Percentiles rank a stretch among this genome's conserved stretches.
Evolutionary conservation across 768 basidiomycete species (phyloP).

Genomic region (Phallus indusiatus): DNA sequence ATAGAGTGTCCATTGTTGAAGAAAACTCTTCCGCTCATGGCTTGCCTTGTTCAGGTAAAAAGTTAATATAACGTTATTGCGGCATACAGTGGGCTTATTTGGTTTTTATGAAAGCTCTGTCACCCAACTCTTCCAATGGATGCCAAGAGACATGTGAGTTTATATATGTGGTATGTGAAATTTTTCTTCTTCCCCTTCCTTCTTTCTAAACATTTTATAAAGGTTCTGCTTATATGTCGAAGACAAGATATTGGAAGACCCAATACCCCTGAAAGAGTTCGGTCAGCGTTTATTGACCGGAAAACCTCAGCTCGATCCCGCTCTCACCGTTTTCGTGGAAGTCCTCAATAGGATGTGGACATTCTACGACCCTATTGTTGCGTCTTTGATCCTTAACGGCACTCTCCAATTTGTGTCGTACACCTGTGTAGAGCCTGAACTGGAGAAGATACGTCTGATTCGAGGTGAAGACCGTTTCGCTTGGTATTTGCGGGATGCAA

Average conservation of each 20-base stretch:
- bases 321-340: not conserved
- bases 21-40: not conserved
- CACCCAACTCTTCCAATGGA: not conserved
- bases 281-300: not conserved
- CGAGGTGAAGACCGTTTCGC: not conserved
- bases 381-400: not conserved
- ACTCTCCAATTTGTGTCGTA: not conserved
- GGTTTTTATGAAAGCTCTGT: not conserved
- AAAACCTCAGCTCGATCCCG: not conserved
- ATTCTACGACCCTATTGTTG: not conserved
- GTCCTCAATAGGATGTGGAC: not conserved
- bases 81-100: not conserved
- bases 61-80: not conserved
- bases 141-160: not conserved
- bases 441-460: not conserved
- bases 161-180: conserved; percentile 1
- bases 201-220: not conserved
- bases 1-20: not conserved
- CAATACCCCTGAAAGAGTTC: not conserved
- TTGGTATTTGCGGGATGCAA: not conserved
- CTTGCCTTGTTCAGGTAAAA: not conserved
- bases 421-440: not conserved
- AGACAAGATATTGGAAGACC: not conserved
- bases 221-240: conserved; percentile 1
- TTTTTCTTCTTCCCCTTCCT: not conserved